Conservation (phyloP, 78 protist species). For the Parvularia atlantis region DNA sequence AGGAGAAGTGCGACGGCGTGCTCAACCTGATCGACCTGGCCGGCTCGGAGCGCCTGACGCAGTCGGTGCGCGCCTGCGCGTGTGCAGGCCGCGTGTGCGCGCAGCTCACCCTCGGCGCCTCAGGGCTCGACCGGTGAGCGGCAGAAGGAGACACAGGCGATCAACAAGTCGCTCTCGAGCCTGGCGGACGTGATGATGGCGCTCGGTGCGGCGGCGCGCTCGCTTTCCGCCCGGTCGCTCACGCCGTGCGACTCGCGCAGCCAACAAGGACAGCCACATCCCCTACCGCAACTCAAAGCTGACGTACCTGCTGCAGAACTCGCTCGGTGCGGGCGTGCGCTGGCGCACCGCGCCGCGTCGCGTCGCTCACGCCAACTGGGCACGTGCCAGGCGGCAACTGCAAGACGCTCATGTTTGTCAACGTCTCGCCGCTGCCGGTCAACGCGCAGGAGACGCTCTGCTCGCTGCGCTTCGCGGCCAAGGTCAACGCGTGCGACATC, state of each 20-base stretch:
- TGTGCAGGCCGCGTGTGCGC: neutral
- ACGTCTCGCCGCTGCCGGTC: constrained; percentile 12
- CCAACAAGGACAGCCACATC: constrained; percentile 10
- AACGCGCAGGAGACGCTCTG: constrained; percentile 16
- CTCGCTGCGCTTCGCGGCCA: constrained; percentile 35
- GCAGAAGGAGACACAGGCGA: constrained; percentile 70
- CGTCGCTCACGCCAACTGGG: no score
- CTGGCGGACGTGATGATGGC: constrained; percentile 82
- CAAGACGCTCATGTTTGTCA: constrained; percentile 42
- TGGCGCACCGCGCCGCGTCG: no score
- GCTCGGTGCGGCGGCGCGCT: no score
- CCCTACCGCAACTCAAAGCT: constrained; percentile 52
- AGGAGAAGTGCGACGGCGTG: neutral
- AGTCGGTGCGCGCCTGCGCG: neutral
- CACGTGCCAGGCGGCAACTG: constrained; percentile 6
- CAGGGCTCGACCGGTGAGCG: constrained; percentile 47
- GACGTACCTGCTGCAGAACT: constrained; percentile 46
- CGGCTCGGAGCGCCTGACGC: constrained; percentile 56
- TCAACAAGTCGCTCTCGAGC: constrained; percentile 70
- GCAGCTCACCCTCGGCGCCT: constrained; percentile 15
- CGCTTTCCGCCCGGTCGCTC: no score
- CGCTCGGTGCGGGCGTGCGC: no score
- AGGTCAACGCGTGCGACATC: no score
- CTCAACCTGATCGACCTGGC: constrained; percentile 68
- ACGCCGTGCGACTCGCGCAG: no score